phyloP scores from a whole-genome alignment of 768 basidiomycete genomes.

The Suillus plorans region DNA sequence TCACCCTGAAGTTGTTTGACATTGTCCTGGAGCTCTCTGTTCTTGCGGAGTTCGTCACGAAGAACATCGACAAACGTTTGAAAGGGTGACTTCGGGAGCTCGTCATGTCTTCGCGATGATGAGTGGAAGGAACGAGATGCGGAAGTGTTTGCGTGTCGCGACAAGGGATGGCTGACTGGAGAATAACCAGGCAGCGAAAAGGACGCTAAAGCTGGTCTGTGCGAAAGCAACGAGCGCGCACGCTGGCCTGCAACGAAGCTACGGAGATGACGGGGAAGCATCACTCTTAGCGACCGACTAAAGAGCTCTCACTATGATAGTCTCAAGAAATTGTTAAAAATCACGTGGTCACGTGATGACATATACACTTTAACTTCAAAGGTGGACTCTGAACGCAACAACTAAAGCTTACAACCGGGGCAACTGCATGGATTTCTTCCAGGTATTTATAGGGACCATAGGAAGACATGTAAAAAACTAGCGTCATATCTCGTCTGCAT shows the following conservation, averaged over 20 bases:
- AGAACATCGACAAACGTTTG: constrained; percentile 95
- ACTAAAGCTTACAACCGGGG: not conserved
- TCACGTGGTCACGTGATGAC: constrained; percentile 1
- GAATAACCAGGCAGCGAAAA: constrained; percentile 33
- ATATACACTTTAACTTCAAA: not conserved
- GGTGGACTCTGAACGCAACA: not conserved
- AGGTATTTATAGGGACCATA: not conserved
- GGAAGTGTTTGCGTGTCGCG: constrained; percentile 11
- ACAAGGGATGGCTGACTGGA: constrained; percentile 4
- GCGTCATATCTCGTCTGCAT: not conserved
- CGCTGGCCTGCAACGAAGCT: constrained; percentile 34
- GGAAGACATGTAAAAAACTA: not conserved
- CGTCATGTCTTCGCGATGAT: constrained; percentile 58
- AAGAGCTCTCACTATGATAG: not conserved
- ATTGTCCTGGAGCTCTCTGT: constrained; percentile 92
- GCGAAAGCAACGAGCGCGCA: constrained; percentile 20
- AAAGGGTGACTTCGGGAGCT: constrained; percentile 88
- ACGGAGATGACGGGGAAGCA: constrained; percentile 51
- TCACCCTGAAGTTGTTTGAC: constrained; percentile 97
- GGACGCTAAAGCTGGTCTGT: constrained; percentile 14
- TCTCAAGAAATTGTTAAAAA: not conserved
- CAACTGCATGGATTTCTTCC: not conserved
- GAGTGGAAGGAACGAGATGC: constrained; percentile 55
- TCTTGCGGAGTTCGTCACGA: constrained; percentile 90
- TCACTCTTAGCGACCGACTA: constrained; percentile 14